Conservation (phyloP, 495 filamentous ascomycete species). For the Astrothelium subdiscretum region DNA sequence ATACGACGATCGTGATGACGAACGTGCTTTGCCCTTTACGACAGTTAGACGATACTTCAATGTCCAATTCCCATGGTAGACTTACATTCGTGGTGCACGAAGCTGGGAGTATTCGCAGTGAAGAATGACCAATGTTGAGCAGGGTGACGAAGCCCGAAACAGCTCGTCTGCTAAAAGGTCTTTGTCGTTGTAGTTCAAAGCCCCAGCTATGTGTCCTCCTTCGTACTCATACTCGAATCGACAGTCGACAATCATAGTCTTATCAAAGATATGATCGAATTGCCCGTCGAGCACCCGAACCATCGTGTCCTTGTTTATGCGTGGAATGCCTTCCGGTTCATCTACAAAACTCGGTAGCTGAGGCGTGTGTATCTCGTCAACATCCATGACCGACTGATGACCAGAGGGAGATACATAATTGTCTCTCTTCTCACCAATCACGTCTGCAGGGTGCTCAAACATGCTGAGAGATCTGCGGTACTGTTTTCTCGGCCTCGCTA, state of each 20-base stretch:
- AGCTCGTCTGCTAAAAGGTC: constrained; percentile 68
- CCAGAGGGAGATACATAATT: constrained; percentile 41
- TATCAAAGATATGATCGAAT: constrained; percentile 59
- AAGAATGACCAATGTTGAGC: constrained; percentile 71
- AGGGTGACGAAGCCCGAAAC: constrained; percentile 51
- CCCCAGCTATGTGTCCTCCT: constrained; percentile 86
- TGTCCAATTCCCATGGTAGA: constrained; percentile 10
- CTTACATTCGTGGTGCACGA: constrained; percentile 84
- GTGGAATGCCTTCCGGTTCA: constrained; percentile 70
- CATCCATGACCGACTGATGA: constrained; percentile 64
- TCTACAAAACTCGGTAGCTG: constrained; percentile 79
- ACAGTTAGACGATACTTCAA: constrained; percentile 10
- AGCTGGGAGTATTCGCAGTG: constrained; percentile 99
- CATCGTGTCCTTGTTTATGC: constrained; percentile 70
- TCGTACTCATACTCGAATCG: constrained; percentile 98
- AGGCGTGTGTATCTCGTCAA: constrained; percentile 56
- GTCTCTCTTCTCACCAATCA: constrained; percentile 59
- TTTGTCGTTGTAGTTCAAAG: constrained; percentile 93
- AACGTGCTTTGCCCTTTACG: constrained; percentile 58
- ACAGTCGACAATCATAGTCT: constrained; percentile 82
- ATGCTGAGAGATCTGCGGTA: constrained; percentile 89
- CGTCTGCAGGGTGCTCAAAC: constrained; percentile 85
- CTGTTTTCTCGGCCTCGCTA: constrained; percentile 70
- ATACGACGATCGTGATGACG: constrained; percentile 72
- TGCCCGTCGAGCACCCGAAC: constrained; percentile 78